A percentile compares a stretch with the other conserved stretches of the same genome.
Conservation (phyloP, 371 early-diverging fungal genomes). For the Globomyces sp. region DNA sequence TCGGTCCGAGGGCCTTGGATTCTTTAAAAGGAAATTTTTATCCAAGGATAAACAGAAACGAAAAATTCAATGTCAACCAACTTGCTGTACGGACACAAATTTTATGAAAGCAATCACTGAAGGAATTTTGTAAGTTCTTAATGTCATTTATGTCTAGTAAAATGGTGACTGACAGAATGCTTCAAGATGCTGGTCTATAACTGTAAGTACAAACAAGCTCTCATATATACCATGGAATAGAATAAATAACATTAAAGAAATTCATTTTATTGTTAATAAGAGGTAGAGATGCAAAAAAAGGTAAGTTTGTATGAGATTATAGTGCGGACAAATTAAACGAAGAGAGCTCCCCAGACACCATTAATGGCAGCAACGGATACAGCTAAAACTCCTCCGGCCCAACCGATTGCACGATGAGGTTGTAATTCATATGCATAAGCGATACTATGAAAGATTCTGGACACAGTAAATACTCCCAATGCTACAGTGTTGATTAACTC, state of each 20-base stretch:
- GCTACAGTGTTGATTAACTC: constrained; percentile 8
- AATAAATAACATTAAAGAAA: no score
- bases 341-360: constrained; percentile 5
- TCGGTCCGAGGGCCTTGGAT: constrained; percentile 1
- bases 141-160: no score
- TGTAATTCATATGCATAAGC: constrained; percentile 27
- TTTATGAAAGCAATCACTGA: constrained; percentile 14
- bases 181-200: no score
- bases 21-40: constrained; percentile 12
- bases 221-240: no score
- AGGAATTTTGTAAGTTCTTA: neutral
- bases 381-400: constrained; percentile 7
- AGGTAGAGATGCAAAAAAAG: no score
- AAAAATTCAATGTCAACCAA: neutral
- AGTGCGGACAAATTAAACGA: neutral
- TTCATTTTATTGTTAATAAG: no score
- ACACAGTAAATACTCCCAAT: constrained; percentile 11
- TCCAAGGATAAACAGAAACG: neutral
- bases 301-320: no score
- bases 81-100: constrained; percentile 19
- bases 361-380: constrained; percentile 18
- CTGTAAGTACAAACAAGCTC: no score
- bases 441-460: constrained; percentile 21
- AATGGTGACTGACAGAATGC: no score
- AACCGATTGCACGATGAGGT: constrained; percentile 26